Evolutionary conservation across 1,284 basidiomycete species (phyloP).

Genomic region (Mycocalia duriaeana): DNA sequence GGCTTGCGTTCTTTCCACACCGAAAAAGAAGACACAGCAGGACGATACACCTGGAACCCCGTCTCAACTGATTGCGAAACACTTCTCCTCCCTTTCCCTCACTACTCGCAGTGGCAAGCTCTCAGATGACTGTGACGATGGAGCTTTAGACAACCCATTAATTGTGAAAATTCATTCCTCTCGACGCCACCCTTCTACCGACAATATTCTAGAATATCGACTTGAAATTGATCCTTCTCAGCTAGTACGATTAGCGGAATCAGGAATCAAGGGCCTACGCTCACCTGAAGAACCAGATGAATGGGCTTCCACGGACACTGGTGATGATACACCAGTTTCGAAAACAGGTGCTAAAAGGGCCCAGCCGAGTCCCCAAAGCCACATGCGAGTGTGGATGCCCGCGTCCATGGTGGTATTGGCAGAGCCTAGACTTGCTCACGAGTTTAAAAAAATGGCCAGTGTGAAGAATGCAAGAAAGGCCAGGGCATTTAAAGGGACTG

Average conservation of each 20-base stretch:
- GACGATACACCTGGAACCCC: conserved; percentile 36
- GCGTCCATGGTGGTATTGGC: conserved; percentile 68
- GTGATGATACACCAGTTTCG: conserved; percentile 31
- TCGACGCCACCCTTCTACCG: conserved; percentile 59
- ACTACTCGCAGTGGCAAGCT: conserved; percentile 15
- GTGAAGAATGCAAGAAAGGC: conserved; percentile 47
- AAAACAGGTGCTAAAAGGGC: conserved; percentile 34
- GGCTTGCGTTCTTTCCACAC: conserved; percentile 29
- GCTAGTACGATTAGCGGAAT: conserved; percentile 58
- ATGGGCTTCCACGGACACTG: conserved; percentile 40
- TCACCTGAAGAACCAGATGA: conserved; percentile 46
- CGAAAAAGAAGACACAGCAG: conserved; percentile 29
- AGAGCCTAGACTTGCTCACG: conserved; percentile 56
- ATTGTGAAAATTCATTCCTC: conserved; percentile 37
- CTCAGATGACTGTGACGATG: conserved; percentile 23
- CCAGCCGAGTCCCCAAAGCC: conserved; percentile 42
- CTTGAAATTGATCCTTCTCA: conserved; percentile 63
- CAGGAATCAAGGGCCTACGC: conserved; percentile 60
- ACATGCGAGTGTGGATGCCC: conserved; percentile 70
- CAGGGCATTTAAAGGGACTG: conserved; percentile 18
- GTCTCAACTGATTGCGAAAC: conserved; percentile 49
- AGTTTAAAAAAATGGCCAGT: conserved; percentile 49
- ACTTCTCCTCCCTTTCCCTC: conserved; percentile 45
- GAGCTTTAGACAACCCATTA: conserved; percentile 27
- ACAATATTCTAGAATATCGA: conserved; percentile 66